Conservation (phyloP, 495 filamentous ascomycete genomes). For the Lichenothelia convexa region DNA sequence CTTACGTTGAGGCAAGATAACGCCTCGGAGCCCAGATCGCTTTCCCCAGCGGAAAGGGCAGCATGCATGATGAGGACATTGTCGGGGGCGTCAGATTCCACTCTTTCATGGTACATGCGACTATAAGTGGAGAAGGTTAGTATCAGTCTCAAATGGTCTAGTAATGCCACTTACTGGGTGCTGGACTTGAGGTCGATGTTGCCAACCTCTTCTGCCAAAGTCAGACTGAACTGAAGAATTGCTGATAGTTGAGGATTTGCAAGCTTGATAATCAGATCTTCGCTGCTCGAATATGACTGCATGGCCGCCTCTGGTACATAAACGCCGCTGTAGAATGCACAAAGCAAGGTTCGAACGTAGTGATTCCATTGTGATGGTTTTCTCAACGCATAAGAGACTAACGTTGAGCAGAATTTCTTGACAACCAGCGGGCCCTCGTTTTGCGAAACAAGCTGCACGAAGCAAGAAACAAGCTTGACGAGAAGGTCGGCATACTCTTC, state of each 20-base stretch:
- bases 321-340: conserved; percentile 37
- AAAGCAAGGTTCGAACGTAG: conserved; percentile 49
- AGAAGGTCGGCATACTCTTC: neutral
- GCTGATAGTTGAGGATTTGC: conserved; percentile 34
- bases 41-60: neutral
- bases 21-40: neutral
- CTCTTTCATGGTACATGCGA: neutral
- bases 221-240: conserved; percentile 53
- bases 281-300: conserved; percentile 30
- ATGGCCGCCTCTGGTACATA: conserved; percentile 28
- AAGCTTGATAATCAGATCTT: conserved; percentile 35
- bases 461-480: neutral
- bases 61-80: neutral
- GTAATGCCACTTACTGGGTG: conserved; percentile 17
- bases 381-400: conserved; percentile 64
- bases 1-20: neutral
- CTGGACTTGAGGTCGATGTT: conserved; percentile 44
- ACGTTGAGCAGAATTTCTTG: conserved; percentile 65
- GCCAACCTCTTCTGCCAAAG: conserved; percentile 57
- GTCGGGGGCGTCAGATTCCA: neutral
- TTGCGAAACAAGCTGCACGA: conserved; percentile 27
- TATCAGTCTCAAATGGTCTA: neutral
- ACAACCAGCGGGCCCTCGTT: conserved; percentile 47
- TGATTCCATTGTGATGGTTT: conserved; percentile 47
- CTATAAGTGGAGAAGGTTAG: neutral